Evolutionary conservation across 2,329 filamentous ascomycete species (phyloP).

Genomic region (Venturia asperata): DNA sequence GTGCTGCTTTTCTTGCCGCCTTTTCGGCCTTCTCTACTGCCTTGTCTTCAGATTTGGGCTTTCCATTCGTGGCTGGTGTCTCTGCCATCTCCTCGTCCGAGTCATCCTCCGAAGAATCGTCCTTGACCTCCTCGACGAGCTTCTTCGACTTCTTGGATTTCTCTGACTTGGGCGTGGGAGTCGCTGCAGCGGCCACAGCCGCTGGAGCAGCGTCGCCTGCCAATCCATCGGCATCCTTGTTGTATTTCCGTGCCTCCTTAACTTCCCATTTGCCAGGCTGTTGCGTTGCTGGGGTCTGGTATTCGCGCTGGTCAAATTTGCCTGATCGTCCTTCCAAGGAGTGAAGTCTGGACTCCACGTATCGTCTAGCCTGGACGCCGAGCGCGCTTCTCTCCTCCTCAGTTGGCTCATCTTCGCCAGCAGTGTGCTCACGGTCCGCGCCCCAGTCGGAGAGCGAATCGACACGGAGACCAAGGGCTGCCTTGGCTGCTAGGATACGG

Average conservation of each 20-base stretch:
- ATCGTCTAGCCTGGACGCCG: conserved; percentile 63
- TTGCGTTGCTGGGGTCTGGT: conserved; percentile 51
- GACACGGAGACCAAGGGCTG: conserved; percentile 84
- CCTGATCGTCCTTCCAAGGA: conserved; percentile 86
- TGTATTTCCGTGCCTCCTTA: conserved; percentile 91
- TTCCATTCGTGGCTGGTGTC: background rate
- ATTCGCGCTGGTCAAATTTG: conserved; percentile 66
- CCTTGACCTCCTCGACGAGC: conserved; percentile 35
- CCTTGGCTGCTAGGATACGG: conserved; percentile 89
- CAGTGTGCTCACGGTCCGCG: conserved; percentile 34
- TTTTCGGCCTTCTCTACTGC: conserved; percentile 29
- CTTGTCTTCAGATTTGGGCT: conserved; percentile 28
- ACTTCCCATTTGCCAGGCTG: conserved; percentile 77
- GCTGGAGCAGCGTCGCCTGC: conserved; percentile 58
- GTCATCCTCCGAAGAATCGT: conserved; percentile 35
- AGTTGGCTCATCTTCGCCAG: conserved; percentile 52
- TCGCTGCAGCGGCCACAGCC: conserved; percentile 32
- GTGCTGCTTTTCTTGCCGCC: conserved; percentile 31
- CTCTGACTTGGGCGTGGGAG: conserved; percentile 26
- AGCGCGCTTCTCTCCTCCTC: conserved; percentile 84
- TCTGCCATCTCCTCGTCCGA: conserved; percentile 31
- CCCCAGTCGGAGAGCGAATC: conserved; percentile 79
- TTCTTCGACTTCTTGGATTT: conserved; percentile 48
- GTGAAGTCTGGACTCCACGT: conserved; percentile 69
- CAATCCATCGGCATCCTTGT: conserved; percentile 84